These are phyloP conservation scores for Penicillium oxalicum DNA, from an alignment of 2,329 filamentous ascomycete genomes.

Conservation along the genomic window DNA sequence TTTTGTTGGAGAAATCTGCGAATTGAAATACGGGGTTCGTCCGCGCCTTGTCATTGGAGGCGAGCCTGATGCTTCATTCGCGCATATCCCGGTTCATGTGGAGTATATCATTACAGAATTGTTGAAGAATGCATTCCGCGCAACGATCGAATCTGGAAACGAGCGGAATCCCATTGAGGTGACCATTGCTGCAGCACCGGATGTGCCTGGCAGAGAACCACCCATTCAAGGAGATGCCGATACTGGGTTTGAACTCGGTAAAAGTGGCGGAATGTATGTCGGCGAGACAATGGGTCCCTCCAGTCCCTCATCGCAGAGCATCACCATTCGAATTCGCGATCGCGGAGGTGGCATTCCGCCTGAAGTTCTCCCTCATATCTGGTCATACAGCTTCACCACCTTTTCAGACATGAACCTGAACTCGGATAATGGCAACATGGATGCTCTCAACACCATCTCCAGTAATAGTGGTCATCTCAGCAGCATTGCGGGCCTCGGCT, in stretches of 20 bases:
- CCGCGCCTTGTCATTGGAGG: conserved; percentile 77
- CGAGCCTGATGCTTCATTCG: conserved; percentile 79
- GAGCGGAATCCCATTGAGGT: conserved; percentile 79
- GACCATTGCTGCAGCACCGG: conserved; percentile 72
- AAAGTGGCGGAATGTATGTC: conserved; percentile 24
- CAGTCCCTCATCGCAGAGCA: conserved; percentile 59
- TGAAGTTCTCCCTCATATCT: conserved; percentile 77
- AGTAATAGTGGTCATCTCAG: conserved; percentile 65
- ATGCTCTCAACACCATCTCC: conserved; percentile 70
- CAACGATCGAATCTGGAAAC: conserved; percentile 78
- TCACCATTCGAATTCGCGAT: conserved; percentile 92
- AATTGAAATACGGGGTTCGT: conserved; percentile 87
- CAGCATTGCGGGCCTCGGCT: conserved; percentile 87
- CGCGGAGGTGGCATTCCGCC: conserved; percentile 89
- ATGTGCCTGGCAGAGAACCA: conserved; percentile 36
- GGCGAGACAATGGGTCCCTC: conserved; percentile 30
- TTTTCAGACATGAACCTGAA: conserved; percentile 64
- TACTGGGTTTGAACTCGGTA: conserved; percentile 27
- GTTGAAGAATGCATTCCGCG: conserved; percentile 93
- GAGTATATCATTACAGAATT: conserved; percentile 97
- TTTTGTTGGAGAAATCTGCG: conserved; percentile 93
- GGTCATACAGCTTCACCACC: conserved; percentile 96
- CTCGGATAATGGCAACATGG: conserved; percentile 50
- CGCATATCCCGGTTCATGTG: conserved; percentile 89
- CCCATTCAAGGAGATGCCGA: conserved; percentile 28